A percentile compares a stretch with the other conserved stretches of the same genome.
Conservation (phyloP, 768 basidiomycete species). For the Lactarius quietus region DNA sequence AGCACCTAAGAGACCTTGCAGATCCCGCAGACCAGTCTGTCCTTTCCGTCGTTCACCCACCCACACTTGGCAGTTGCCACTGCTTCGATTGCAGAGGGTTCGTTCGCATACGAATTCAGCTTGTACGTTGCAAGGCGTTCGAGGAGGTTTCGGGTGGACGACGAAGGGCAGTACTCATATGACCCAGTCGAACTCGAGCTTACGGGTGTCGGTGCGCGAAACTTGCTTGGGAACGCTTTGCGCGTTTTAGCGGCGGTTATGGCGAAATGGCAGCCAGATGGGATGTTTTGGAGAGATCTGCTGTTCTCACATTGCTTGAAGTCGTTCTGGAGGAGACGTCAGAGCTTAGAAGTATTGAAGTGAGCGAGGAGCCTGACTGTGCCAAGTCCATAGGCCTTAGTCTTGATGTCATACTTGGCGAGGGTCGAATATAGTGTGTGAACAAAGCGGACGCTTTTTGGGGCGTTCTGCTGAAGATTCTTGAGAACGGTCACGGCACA, state of each 20-base stretch:
- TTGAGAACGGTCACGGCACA: no score
- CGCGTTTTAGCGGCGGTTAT: no score
- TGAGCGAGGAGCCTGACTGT: constrained; percentile 30
- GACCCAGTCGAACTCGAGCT: no score
- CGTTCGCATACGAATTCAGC: constrained; percentile 75
- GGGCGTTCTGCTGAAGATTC: constrained; percentile 33
- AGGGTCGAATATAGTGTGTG: no score
- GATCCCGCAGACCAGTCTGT: no score
- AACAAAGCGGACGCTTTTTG: constrained; percentile 51
- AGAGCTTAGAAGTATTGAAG: constrained; percentile 1
- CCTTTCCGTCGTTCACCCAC: constrained; percentile 81
- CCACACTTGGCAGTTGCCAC: constrained; percentile 80
- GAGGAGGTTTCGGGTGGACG: constrained; percentile 70
- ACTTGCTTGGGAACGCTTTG: no score
- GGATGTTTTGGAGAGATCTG: constrained; percentile 41
- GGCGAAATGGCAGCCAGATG: no score
- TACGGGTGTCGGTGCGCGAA: no score
- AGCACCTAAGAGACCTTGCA: constrained; percentile 70
- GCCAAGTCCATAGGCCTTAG: constrained; percentile 50
- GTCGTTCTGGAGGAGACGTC: constrained; percentile 19
- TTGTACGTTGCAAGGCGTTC: constrained; percentile 73
- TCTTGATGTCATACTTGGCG: no score
- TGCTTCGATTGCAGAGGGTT: constrained; percentile 67
- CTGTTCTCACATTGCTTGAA: constrained; percentile 30
- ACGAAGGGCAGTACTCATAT: no score